Base-by-base conservation (phyloP, 768 basidiomycete genomes). In the Auriscalpium orientale region DNA sequence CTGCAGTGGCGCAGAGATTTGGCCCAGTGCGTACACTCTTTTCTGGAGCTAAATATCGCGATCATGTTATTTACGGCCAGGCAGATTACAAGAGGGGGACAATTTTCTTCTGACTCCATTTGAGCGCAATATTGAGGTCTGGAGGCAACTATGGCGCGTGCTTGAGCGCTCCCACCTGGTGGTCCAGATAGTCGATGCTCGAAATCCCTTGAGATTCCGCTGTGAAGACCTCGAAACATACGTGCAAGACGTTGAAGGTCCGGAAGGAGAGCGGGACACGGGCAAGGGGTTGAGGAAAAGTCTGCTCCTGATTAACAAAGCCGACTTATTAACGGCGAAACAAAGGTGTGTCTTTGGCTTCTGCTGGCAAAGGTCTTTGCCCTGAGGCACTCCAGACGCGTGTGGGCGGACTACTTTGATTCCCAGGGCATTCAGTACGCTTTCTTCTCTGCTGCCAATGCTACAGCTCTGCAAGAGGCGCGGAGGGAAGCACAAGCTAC, bases 141-240 rank as follows among this genome's bases (percentile, higher is more conserved):
- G 97, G 95, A 78, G 97, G 45, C 97, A 99, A 66, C 79, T 99
- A 8, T 99, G 97, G 97, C 80, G 97, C 51, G 97, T 98, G 1
- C 72, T 97, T 9, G 97, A 99, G 72, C 82, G 94, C 20, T 97
- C 95, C 1, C 91, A 97, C 63, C 81, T 99, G 21, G 73, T 98
- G 35, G 89, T 98, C 2, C 93, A 98, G 70, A 95, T 99, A 51
- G 90, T 97, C 51, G 97, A 99, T 66, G 93, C 93, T 7, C 84
- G 97, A 40, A 98, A 97, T 74, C 95, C 97, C 1, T 76, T 97
- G 9, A 77, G 83, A 33, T 98, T 98, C 67, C 84, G 93, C 20
- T 98, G 95, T 51, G 89, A 93, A 59, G 95, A 98, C 70, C 72
- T 99, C 46, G 90, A 95, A 61, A 72, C 77, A 1, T 97, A 97